Base-by-base conservation (phyloP, 371 early-diverging fungal genomes). In the Coemansia linderi region DNA sequence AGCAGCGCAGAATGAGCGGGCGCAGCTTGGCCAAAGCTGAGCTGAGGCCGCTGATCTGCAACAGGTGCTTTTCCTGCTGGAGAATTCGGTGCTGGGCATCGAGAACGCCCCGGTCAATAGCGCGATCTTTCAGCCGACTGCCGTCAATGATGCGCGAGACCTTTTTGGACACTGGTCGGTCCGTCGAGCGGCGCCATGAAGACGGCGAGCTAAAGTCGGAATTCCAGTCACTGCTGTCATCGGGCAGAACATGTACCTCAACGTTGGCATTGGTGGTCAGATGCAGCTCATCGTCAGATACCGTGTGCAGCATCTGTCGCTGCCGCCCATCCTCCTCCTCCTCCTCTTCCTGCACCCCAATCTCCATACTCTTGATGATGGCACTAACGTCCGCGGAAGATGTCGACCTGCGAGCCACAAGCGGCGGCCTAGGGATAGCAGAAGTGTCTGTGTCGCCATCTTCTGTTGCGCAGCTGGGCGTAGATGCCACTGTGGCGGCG, bases 141-240 rank as follows among this genome's bases (percentile, higher is more conserved):
- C 74, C 65, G 50, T 67, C 74, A 29, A 70, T 36, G 12, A 67
- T 61, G 31, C 70, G 74, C 36, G 70, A 46, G 24, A 69, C 58
- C 31, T 63, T 59, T 43, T 60, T 54, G 17, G 73, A 69, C n/a
- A 62, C 67, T 24, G 77, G 65, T 4, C 77, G 77, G 58, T 77
- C 78, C n/a, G 62, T 61, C 19, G 73, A 66, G 48, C 78, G 78
- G 24, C 74, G 73, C 69, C 74, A 73, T 19, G 79, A 78, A 13
- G 79, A 66, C 29, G 79, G 79, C 33, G 79, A 78, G 68, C 79
- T 78, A 70, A 78, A 78, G 79, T 78, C 79, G 1, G 79, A 78
- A 71, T 78, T 78, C 79, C 79, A 78, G 46, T 78, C 79, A 65
- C 79, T 78, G 74, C 79, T 71, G 65, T 73, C 79, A 56, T 78